phyloP scores from a whole-genome alignment of 2,329 filamentous ascomycete genomes.

The Aspergillus luchuensis region DNA sequence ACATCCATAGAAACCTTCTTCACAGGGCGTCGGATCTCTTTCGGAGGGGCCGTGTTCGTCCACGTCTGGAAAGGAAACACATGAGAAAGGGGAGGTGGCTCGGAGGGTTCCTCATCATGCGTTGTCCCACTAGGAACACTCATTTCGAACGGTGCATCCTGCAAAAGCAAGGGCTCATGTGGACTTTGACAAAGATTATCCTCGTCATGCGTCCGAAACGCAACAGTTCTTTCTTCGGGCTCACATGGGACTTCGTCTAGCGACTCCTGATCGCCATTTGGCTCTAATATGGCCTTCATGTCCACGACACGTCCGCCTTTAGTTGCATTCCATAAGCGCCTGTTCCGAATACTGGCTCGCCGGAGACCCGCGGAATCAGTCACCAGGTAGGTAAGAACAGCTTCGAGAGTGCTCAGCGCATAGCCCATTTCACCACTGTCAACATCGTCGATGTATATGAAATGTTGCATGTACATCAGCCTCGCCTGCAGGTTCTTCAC shows the following conservation, averaged over 20 bases:
- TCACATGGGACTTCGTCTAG: slow-evolving; percentile 44
- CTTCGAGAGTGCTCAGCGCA: slow-evolving; percentile 92
- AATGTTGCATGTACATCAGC: slow-evolving; percentile 92
- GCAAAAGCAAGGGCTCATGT: slow-evolving; percentile 25
- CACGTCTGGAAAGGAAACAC: slow-evolving; percentile 87
- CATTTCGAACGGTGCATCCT: slow-evolving; percentile 23
- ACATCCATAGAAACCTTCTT: slow-evolving; percentile 91
- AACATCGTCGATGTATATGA: slow-evolving; percentile 97
- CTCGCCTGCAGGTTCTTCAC: slow-evolving; percentile 85
- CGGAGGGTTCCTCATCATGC: slow-evolving; percentile 21
- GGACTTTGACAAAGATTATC: slow-evolving; percentile 28
- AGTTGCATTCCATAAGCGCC: slow-evolving; percentile 82
- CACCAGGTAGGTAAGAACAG: slow-evolving; percentile 83
- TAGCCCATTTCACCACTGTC: slow-evolving; percentile 96
- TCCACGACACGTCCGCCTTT: slow-evolving; percentile 74
- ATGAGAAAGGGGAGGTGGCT: slow-evolving; percentile 63
- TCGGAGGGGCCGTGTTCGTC: slow-evolving; percentile 46
- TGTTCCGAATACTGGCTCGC: slow-evolving; percentile 82
- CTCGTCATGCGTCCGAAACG: slow-evolving; percentile 41
- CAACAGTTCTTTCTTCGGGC: slow-evolving; percentile 31
- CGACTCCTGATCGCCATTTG: slow-evolving; percentile 54
- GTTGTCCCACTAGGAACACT: slow-evolving; percentile 23
- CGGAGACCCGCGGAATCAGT: slow-evolving; percentile 79
- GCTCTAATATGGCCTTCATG: slow-evolving; percentile 78
- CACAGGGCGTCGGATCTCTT: slow-evolving; percentile 54